These are phyloP conservation scores for Spergularia bocconei DNA, from an alignment of 148 eudicot genomes.

Conservation along the genomic window DNA sequence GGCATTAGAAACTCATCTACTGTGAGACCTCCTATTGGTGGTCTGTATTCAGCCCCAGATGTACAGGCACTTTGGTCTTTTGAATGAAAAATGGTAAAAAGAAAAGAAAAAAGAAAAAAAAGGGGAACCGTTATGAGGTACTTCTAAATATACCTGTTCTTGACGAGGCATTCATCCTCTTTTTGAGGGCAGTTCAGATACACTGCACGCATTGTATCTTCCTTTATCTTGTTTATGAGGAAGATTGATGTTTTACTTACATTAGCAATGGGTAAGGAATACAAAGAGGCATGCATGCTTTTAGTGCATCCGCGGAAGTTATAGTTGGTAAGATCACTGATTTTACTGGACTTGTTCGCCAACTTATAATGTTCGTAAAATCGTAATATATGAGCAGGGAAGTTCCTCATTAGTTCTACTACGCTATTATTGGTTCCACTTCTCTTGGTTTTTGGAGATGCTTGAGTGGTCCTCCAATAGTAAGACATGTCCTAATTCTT, in stretches of 20 bases:
- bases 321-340: constrained; percentile 15
- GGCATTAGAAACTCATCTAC: constrained; percentile 48
- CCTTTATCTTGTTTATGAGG: constrained; percentile 48
- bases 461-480: not conserved
- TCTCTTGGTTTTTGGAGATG: not conserved
- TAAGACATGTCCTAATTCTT: not conserved
- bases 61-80: constrained; percentile 93
- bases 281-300: constrained; percentile 49
- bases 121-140: constrained; percentile 32
- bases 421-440: not conserved
- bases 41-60: constrained; percentile 77
- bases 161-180: constrained; percentile 52
- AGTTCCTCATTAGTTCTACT: constrained; percentile 15
- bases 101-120: constrained; percentile 18
- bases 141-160: constrained; percentile 51
- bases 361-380: constrained; percentile 8
- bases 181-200: constrained; percentile 55
- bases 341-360: constrained; percentile 5
- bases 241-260: constrained; percentile 49
- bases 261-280: constrained; percentile 46
- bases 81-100: constrained; percentile 48
- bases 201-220: constrained; percentile 54
- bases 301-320: constrained; percentile 38
- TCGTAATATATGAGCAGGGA: constrained; percentile 18
- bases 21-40: constrained; percentile 64